These are phyloP conservation scores for Austroboletus festivus DNA, from an alignment of 768 basidiomycete species.

Conservation along the genomic window DNA sequence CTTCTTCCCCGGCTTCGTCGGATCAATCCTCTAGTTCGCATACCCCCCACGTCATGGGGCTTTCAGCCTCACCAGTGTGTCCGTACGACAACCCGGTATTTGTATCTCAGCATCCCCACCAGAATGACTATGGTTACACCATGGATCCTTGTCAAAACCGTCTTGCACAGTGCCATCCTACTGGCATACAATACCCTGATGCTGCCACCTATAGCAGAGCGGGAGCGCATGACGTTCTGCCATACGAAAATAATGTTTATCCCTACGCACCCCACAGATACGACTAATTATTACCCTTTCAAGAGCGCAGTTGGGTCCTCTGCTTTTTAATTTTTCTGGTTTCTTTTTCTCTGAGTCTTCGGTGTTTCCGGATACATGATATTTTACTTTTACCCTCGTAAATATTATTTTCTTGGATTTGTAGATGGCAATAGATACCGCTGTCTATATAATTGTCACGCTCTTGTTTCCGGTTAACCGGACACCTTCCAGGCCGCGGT, in stretches of 20 bases:
- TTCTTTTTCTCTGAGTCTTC: conserved; percentile 8
- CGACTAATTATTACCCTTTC: too few species aligned
- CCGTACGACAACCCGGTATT: conserved; percentile 5
- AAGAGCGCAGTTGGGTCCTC: conserved; percentile 3
- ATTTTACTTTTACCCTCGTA: conserved; percentile 8
- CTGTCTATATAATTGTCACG: background rate
- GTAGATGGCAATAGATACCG: conserved; percentile 11
- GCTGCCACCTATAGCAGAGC: conserved; percentile 4
- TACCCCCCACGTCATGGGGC: conserved; percentile 1
- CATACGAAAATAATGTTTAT: conserved; percentile 14
- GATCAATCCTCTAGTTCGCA: conserved; percentile 20
- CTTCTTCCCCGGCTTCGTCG: conserved; percentile 22
- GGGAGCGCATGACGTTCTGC: conserved; percentile 11
- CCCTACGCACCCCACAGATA: conserved; percentile 7
- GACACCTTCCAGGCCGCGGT: too few species aligned
- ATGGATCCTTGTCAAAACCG: conserved; percentile 13
- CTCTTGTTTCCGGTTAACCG: background rate
- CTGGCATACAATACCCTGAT: conserved; percentile 10
- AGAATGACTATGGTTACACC: conserved; percentile 5
- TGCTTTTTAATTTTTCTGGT: conserved; percentile 1
- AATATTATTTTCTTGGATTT: conserved; percentile 7
- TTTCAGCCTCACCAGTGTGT: background rate
- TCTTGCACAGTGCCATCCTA: conserved; percentile 8
- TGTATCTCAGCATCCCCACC: conserved; percentile 1
- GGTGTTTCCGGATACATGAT: conserved; percentile 15